Evolutionary conservation across 73 alveolate genomes (phyloP).

Genomic region (Paramecium caudatum): DNA sequence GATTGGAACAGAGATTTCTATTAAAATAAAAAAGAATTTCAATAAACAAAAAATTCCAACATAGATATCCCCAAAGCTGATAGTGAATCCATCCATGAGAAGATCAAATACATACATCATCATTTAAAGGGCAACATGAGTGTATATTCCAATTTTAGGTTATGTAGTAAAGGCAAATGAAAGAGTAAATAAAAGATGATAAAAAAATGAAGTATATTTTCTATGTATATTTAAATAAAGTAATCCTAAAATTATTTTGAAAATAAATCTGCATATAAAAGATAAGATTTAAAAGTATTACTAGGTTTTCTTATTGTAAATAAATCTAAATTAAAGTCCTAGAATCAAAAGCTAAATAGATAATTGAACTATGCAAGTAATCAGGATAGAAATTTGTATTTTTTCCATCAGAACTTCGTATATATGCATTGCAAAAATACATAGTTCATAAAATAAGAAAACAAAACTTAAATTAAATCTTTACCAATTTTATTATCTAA

Average conservation of each 20-base stretch:
- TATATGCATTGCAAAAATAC: not conserved
- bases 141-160: not conserved
- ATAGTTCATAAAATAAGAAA: slow-evolving; percentile 16
- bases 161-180: slow-evolving; percentile 3
- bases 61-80: not conserved
- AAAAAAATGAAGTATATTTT: not conserved
- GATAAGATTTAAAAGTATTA: slow-evolving; percentile 9
- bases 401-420: not conserved
- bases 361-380: not conserved
- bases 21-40: not conserved
- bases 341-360: not conserved
- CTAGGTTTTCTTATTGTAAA: not conserved
- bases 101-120: slow-evolving; percentile 19
- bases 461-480: not conserved
- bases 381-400: not conserved
- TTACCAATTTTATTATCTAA: slow-evolving; percentile 16
- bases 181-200: slow-evolving; percentile 1
- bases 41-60: not conserved
- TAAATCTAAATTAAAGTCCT: not conserved
- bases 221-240: not conserved
- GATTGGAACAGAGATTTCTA: not conserved
- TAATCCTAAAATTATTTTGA: not conserved
- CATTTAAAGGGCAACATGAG: not conserved
- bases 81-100: slow-evolving; percentile 21
- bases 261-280: not conserved